These are phyloP conservation scores for Microthlaspi erraticum DNA, from an alignment of 345 rosid genomes.

Conservation along the genomic window DNA sequence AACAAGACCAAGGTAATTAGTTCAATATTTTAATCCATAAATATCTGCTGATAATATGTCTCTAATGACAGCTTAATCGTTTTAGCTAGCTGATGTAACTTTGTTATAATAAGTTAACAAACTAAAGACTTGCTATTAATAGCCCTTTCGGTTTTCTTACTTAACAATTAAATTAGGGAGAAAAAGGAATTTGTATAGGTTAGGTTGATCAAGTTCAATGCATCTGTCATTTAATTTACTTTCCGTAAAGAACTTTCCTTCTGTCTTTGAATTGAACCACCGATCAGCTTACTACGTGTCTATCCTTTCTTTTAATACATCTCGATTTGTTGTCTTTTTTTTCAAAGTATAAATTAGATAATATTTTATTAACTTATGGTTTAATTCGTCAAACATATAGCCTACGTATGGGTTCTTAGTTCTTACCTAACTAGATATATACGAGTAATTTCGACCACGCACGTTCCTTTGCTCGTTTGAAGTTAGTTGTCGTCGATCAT, in stretches of 20 bases:
- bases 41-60: constrained; percentile 3
- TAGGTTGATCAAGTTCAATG: constrained; percentile 54
- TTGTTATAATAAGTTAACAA: constrained; percentile 28
- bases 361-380: constrained; percentile 15
- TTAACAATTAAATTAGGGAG: constrained; percentile 19
- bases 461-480: constrained; percentile 30
- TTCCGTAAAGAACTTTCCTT: constrained; percentile 67
- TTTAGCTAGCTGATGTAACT: constrained; percentile 12
- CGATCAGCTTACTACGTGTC: constrained; percentile 45
- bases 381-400: constrained; percentile 26
- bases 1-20: constrained; percentile 53
- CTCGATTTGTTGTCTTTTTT: constrained; percentile 23
- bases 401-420: constrained; percentile 36
- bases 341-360: constrained; percentile 19
- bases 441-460: constrained; percentile 38
- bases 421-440: constrained; percentile 39
- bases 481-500: constrained; percentile 23
- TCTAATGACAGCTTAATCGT: not conserved
- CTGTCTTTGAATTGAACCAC: constrained; percentile 37
- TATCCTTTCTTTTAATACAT: constrained; percentile 24
- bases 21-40: not conserved
- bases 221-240: constrained; percentile 49
- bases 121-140: constrained; percentile 41
- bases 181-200: constrained; percentile 44
- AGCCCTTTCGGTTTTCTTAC: constrained; percentile 10